A percentile compares a stretch with the other conserved stretches of the same genome.
phyloP scores from a whole-genome alignment of 2,329 filamentous ascomycete genomes.

The Xylaria sp. region DNA sequence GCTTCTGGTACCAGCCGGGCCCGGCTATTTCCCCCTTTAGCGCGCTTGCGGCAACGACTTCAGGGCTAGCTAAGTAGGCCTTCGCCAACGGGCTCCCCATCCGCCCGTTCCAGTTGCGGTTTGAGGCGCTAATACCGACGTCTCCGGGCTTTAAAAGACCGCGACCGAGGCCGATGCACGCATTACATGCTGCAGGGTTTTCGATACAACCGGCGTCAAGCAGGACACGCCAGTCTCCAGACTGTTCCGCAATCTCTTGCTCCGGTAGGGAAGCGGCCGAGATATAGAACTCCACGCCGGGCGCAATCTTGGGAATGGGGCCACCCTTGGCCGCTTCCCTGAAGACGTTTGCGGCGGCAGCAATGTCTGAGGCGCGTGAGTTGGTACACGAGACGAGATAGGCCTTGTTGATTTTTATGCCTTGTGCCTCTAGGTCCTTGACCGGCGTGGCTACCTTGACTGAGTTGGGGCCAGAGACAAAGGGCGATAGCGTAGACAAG shows the following conservation, averaged over 20 bases:
- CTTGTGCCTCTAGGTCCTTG: conserved; percentile 73
- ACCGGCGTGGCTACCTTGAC: conserved; percentile 88
- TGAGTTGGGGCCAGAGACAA: conserved; percentile 87
- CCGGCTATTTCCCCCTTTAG: conserved; percentile 76
- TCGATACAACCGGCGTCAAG: background rate
- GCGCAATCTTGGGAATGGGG: conserved; percentile 69
- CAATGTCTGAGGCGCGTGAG: conserved; percentile 80
- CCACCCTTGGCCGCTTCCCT: conserved; percentile 72
- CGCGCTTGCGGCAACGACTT: background rate
- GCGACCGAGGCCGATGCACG: background rate
- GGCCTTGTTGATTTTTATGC: conserved; percentile 83
- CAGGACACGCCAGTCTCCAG: background rate
- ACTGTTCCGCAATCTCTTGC: conserved; percentile 57
- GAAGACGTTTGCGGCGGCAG: conserved; percentile 85
- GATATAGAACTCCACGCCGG: conserved; percentile 86
- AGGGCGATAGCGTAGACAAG: conserved; percentile 83
- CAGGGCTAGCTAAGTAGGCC: background rate
- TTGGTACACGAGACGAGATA: conserved; percentile 94
- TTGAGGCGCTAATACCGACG: background rate
- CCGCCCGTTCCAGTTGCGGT: background rate
- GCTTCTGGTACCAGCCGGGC: conserved; percentile 80
- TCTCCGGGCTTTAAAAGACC: background rate
- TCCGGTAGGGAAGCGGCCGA: conserved; percentile 84
- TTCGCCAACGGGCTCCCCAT: background rate
- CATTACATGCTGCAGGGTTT: background rate